Conservation (phyloP, 371 early-diverging fungal genomes). For the Coemansia linderi region DNA sequence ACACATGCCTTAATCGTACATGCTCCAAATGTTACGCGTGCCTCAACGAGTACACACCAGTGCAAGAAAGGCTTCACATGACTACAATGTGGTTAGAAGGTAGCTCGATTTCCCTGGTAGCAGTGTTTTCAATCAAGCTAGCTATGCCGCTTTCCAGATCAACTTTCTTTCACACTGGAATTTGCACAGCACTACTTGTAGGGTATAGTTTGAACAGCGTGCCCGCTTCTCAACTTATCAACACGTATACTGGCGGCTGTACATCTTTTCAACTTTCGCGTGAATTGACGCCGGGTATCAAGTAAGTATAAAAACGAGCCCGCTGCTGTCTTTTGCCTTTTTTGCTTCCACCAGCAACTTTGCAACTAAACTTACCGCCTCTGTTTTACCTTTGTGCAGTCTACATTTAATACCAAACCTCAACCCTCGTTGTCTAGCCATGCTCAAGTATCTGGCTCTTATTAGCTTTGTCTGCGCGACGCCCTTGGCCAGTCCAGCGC, state of each 20-base stretch:
- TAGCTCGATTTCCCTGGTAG: not conserved
- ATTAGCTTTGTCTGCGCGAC: not conserved
- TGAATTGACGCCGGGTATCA: not conserved
- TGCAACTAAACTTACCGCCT: not conserved
- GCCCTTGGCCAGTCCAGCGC: not conserved
- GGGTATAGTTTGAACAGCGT: not conserved
- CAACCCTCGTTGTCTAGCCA: not conserved
- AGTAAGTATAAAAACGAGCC: not conserved
- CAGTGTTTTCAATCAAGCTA: not conserved
- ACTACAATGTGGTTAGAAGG: no score
- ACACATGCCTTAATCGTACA: no score
- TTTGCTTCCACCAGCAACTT: not conserved
- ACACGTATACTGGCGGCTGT: not conserved
- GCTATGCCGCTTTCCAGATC: not conserved
- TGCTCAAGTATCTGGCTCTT: constrained; percentile 4
- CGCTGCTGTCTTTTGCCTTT: not conserved
- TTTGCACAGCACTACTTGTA: not conserved
- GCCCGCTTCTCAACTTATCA: not conserved
- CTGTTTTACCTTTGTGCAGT: not conserved
- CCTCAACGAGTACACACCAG: no score
- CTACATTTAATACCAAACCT: not conserved
- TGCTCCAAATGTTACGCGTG: no score
- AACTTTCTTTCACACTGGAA: not conserved
- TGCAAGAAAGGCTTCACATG: no score
- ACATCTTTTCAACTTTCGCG: not conserved